Base-by-base conservation (phyloP, 768 basidiomycete genomes). In the Lyophyllum decastes region DNA sequence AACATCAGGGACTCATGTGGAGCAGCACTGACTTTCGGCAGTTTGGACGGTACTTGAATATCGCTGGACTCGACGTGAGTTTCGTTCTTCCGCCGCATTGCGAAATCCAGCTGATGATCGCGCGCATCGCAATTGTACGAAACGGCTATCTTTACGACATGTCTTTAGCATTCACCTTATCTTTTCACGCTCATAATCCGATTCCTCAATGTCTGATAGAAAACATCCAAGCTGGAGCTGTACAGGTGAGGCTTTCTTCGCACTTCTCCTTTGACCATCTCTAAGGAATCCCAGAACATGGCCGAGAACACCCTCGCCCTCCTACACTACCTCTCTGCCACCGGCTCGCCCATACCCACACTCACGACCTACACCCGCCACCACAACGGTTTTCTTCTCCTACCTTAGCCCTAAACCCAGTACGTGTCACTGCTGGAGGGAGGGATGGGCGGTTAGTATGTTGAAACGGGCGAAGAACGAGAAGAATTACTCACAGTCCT, bases 81-180 rank as follows among this genome's bases (percentile, higher is more conserved):
- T 45, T 14, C n/a, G 30, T 21, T 71, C 38, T 5, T 21, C 47
- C 21, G 21, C 45, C 44, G 40, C n/a, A 19, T 27, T 52, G 19
- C n/a, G n/a, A n/a, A 8, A 52, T 43, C 19, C 52, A 41, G 47
- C 58, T 55, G 34, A 45, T 49, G 49, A 11, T 47, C 27, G 27
- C 22, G n/a, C 62, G 92, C 90, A 93, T 96, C 82, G 95, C 95
- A 0, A 76, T 96, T 25, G 87, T 96, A 2, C 92, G 93, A 14
- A 92, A 96, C 71, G 92, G 91, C 63, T 98, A 97, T 70, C 76
- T 94, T 52, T 98, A 97, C 68, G 95, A 98, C 72, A 98, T 94
- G 38, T 16, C n/a, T 16, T 5, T 12, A n/a, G 5, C 38, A n/a
- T 40, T 3, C 38, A 40, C 11, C 3, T 16, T 16, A 40, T 16